Evolutionary conservation across 495 filamentous ascomycete species (phyloP), one percentile per base, ranked within the genome.

Genomic region (Podospora anserina): DNA sequence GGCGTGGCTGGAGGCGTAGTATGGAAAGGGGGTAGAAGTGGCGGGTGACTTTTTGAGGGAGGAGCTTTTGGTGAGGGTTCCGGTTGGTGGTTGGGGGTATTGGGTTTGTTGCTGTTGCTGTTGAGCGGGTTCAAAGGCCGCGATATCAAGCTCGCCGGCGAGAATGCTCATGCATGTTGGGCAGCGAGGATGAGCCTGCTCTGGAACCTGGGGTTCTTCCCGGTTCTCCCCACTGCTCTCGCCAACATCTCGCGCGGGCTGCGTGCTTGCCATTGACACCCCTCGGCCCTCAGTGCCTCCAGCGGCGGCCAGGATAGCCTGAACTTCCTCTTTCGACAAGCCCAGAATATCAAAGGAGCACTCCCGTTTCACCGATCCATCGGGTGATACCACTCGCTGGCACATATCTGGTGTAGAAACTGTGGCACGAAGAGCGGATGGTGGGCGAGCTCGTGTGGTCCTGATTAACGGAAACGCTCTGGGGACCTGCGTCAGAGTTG

Each of bases 41-140:
- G 39, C 9, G 13, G 39, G 39, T 0, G 39, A 49, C 13, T 49
- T 49, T 11, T 16, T 49, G 70, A 79, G 78, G 32, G 27, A 63
- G 0, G 61, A 44, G 4, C 9, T 4, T 20, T 19, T 9, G 18
- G 15, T 49, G 28, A 32, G 4, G n/a, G 9, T 13, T 20, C 6
- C 6, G 30, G 15, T 49, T 13, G 30, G 27, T 11, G 61, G 18
- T 20, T 28, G 15, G 13, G 5, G 15, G 11, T 39, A 19, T 49
- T 63, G 61, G 13, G 32, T 19, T 39, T 39, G 60, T 39, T 39
- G 61, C 18, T 28, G 60, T 18, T 39, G 61, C 18, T 49, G 61
- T 32, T 63, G 61, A 20, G n/a, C n/a, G 23, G 28, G 28, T 5
- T 6, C 23, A 26, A 58, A 58, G 55, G 55, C 55, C 5, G n/a